Evolutionary conservation across 768 basidiomycete species (phyloP).

Genomic region (Pleurotus citrinopileatus): DNA sequence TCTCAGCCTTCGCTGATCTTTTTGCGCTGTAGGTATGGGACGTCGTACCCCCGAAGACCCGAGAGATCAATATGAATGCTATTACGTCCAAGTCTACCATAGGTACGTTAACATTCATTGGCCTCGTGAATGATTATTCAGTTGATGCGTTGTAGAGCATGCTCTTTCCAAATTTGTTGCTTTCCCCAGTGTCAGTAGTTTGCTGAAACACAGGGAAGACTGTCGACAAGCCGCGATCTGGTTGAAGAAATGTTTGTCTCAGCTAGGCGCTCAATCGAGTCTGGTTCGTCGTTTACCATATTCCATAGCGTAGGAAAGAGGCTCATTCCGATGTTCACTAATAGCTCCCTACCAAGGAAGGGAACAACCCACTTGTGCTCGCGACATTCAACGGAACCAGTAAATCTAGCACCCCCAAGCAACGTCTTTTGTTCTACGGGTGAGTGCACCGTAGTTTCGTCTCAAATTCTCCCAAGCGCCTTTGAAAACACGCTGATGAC

Average conservation of each 20-base stretch:
- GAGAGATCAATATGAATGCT: conserved; percentile 16
- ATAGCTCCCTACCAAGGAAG: conserved; percentile 75
- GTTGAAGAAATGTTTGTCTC: conserved; percentile 82
- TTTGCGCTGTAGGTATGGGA: conserved; percentile 50
- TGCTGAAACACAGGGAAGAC: conserved; percentile 67
- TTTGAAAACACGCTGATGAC: too few relatives aligned
- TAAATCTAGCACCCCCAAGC: conserved; percentile 54
- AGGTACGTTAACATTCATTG: conserved; percentile 18
- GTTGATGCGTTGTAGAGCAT: conserved; percentile 33
- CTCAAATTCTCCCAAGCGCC: too few relatives aligned
- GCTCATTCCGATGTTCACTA: not conserved
- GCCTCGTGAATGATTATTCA: not conserved
- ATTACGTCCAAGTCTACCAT: conserved; percentile 22
- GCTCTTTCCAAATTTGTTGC: conserved; percentile 85
- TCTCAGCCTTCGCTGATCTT: not conserved
- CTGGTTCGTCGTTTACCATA: conserved; percentile 45
- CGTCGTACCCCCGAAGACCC: conserved; percentile 29
- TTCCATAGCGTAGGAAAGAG: not conserved
- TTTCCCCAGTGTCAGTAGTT: conserved; percentile 81
- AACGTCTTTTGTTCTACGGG: conserved; percentile 90
- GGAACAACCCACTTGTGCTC: conserved; percentile 83
- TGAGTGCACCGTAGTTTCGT: too few relatives aligned
- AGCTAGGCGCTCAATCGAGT: conserved; percentile 81
- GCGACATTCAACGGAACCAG: conserved; percentile 76
- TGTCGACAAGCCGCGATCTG: conserved; percentile 94